Percentiles rank a stretch among this genome's conserved stretches.
Conservation (phyloP, 176 grass and related monocot genomes). For the Musa itinerans region DNA sequence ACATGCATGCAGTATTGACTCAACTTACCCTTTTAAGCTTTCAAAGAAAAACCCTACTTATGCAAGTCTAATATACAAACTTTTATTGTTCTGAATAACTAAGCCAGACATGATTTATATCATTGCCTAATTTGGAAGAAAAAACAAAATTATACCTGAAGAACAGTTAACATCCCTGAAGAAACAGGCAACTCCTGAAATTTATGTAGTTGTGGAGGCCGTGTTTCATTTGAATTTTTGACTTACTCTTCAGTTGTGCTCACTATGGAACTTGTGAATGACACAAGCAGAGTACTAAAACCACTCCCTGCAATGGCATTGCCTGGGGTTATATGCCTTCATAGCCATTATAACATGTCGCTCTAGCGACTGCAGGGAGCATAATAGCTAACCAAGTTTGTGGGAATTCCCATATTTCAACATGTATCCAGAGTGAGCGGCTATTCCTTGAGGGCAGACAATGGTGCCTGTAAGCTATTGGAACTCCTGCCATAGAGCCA, state of each 20-base stretch:
- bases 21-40: not conserved
- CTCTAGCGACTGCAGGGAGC: conserved; percentile 35
- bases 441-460: conserved; percentile 17
- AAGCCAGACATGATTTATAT: too few species aligned
- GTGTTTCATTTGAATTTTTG: conserved; percentile 34
- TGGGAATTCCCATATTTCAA: conserved; percentile 26
- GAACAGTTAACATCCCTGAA: conserved; percentile 22
- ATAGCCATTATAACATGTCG: conserved; percentile 63
- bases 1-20: too few species aligned
- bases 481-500: conserved; percentile 28
- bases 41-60: not conserved
- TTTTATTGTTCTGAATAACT: too few species aligned
- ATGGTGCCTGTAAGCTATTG: conserved; percentile 24
- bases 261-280: conserved; percentile 16
- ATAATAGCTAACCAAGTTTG: conserved; percentile 31
- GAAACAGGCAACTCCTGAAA: conserved; percentile 73
- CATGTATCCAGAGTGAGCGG: conserved; percentile 18
- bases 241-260: conserved; percentile 17
- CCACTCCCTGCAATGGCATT: conserved; percentile 72
- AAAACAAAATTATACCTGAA: conserved; percentile 3
- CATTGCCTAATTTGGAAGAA: not conserved
- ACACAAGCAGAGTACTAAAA: conserved; percentile 55
- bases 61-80: too few species aligned
- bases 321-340: conserved; percentile 85
- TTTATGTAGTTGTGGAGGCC: conserved; percentile 60